phyloP scores from a whole-genome alignment of 1,284 basidiomycete genomes.

The Kalmanozyma brasiliensis region DNA sequence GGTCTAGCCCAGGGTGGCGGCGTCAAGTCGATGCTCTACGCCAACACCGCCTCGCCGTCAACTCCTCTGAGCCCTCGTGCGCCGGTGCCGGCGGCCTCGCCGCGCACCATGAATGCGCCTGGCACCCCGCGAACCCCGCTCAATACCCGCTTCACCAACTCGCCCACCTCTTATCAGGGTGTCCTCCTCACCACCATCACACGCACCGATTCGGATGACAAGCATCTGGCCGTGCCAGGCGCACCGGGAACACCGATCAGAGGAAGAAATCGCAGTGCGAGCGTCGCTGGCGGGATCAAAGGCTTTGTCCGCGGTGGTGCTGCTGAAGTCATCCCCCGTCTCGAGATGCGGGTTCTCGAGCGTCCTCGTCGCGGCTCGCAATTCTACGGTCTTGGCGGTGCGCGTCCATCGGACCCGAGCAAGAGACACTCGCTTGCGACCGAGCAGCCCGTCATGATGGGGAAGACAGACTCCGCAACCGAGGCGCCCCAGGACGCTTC shows the following conservation, averaged over 20 bases:
- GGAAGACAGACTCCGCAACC: slow-evolving; percentile 2
- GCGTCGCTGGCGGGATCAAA: slow-evolving; percentile 21
- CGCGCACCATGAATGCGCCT: slow-evolving; percentile 1
- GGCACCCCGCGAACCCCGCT: slow-evolving; percentile 9
- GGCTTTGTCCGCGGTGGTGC: slow-evolving; percentile 29
- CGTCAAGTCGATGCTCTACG: slow-evolving; percentile 30
- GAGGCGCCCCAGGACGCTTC: not conserved
- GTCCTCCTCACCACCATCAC: slow-evolving; percentile 34
- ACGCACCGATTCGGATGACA: slow-evolving; percentile 5
- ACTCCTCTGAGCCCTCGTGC: slow-evolving; percentile 21
- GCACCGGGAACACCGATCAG: too few relatives aligned
- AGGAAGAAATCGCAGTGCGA: slow-evolving; percentile 16
- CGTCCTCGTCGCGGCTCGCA: slow-evolving; percentile 10
- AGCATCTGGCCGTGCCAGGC: too few relatives aligned
- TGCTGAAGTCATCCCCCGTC: slow-evolving; percentile 22
- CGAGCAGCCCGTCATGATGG: slow-evolving; percentile 3
- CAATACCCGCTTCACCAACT: slow-evolving; percentile 12
- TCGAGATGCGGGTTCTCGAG: slow-evolving; percentile 31
- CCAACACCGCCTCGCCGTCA: slow-evolving; percentile 1
- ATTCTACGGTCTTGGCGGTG: slow-evolving; percentile 7
- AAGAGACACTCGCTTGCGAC: slow-evolving; percentile 16
- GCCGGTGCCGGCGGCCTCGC: not conserved
- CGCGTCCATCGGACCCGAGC: not conserved
- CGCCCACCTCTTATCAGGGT: slow-evolving; percentile 23
- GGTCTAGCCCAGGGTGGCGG: slow-evolving; percentile 15